phyloP scores from a whole-genome alignment of 768 basidiomycete species.

The Agrocybe chaxingu region DNA sequence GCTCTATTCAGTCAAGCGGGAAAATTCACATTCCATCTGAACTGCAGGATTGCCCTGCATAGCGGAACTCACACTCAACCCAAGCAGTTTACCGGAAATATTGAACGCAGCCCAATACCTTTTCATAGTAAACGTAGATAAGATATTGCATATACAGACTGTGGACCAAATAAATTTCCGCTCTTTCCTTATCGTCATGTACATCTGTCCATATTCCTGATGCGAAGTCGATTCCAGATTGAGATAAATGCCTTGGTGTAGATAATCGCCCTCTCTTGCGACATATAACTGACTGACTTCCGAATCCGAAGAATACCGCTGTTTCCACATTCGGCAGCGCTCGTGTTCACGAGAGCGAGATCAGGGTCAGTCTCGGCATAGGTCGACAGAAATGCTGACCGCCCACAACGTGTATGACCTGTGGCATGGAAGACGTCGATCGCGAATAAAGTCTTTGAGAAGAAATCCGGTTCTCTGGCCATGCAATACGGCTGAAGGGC shows the following conservation, averaged over 20 bases:
- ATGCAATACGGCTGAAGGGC: slow-evolving; percentile 30
- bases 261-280: slow-evolving; percentile 23
- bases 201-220: no score
- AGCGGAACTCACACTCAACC: no score
- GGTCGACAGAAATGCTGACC: slow-evolving; percentile 24
- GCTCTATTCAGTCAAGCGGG: no score
- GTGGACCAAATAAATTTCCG: no score
- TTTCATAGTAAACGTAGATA: no score
- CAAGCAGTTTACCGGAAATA: no score
- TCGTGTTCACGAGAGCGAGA: slow-evolving; percentile 26
- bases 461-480: slow-evolving; percentile 23
- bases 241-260: slow-evolving; percentile 24
- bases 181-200: no score
- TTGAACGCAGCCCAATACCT: no score
- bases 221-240: slow-evolving; percentile 10
- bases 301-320: slow-evolving; percentile 22
- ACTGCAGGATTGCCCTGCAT: no score
- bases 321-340: slow-evolving; percentile 34
- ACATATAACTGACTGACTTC: slow-evolving; percentile 30
- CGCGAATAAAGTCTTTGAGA: slow-evolving; percentile 27
- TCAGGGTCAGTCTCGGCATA: slow-evolving; percentile 24
- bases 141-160: no score
- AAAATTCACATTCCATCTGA: no score
- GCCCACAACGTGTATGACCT: slow-evolving; percentile 31
- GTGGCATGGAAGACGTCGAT: slow-evolving; percentile 31